These are phyloP conservation scores for Lepiota venenata DNA, from an alignment of 768 basidiomycete species.

Conservation along the genomic window DNA sequence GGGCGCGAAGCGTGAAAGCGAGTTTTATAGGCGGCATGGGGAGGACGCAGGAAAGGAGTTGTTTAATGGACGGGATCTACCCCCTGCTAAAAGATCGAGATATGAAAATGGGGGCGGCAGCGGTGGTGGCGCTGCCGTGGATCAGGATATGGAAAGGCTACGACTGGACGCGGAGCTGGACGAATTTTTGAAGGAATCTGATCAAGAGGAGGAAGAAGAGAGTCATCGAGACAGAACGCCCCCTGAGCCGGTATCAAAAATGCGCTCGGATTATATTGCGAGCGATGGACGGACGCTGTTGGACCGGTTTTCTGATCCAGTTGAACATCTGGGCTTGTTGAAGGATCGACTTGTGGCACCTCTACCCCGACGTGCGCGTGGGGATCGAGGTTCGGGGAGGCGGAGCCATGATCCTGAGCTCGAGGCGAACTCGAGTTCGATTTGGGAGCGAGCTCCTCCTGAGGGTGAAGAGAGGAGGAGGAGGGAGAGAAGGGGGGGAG, in stretches of 20 bases:
- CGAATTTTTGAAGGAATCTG: conserved; percentile 51
- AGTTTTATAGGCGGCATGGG: conserved; percentile 80
- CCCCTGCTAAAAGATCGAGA: conserved; percentile 33
- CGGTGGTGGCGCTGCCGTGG: conserved; percentile 26
- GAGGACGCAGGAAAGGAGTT: conserved; percentile 57
- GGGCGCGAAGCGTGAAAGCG: conserved; percentile 67
- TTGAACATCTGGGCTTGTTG: background rate
- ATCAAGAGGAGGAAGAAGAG: conserved; percentile 21
- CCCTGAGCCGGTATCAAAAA: conserved; percentile 56
- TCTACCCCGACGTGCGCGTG: conserved; percentile 38
- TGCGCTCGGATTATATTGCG: conserved; percentile 64
- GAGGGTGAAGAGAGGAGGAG: conserved; percentile 12
- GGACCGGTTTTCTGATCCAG: conserved; percentile 42
- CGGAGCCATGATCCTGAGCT: background rate
- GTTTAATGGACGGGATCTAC: conserved; percentile 32
- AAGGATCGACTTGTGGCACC: conserved; percentile 38
- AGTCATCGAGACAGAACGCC: conserved; percentile 14
- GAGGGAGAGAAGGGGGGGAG: conserved; percentile 15
- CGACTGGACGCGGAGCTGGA: conserved; percentile 69
- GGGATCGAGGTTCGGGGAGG: conserved; percentile 17
- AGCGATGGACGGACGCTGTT: conserved; percentile 48
- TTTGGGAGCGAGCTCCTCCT: conserved; percentile 5
- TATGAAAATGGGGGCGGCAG: background rate
- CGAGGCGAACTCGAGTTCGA: conserved; percentile 5
- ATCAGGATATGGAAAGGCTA: conserved; percentile 32